phyloP scores from a whole-genome alignment of 352 stramenopile genomes.

The Phytopythium aichiense region DNA sequence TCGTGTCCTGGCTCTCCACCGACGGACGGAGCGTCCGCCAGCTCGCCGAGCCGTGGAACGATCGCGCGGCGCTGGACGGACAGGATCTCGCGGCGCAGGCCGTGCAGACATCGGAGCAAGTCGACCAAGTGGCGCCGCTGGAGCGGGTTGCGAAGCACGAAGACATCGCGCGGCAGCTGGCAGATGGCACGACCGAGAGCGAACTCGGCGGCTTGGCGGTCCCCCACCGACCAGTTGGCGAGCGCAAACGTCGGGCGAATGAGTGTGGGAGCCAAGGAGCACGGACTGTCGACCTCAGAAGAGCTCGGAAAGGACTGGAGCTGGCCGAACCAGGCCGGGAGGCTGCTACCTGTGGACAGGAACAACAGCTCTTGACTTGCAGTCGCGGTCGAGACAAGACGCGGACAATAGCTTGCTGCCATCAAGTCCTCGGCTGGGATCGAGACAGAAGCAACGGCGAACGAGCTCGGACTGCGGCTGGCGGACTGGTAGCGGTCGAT shows the following conservation, averaged over 20 bases:
- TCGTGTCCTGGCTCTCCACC: neutral
- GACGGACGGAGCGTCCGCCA: neutral
- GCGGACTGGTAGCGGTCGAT: neutral
- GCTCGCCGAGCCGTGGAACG: neutral
- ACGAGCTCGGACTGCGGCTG: slow-evolving; percentile 5
- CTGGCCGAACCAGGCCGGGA: slow-evolving; percentile 17
- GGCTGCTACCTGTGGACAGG: slow-evolving; percentile 37
- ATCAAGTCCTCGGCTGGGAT: slow-evolving; percentile 16
- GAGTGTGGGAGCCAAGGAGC: slow-evolving; percentile 10
- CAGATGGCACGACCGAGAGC: slow-evolving; percentile 24
- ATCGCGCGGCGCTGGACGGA: slow-evolving; percentile 11
- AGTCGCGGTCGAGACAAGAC: slow-evolving; percentile 1
- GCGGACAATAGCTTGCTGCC: neutral
- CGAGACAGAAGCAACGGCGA: slow-evolving; percentile 19
- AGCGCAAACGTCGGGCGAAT: slow-evolving; percentile 37
- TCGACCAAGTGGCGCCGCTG: slow-evolving; percentile 17
- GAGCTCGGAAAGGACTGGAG: neutral
- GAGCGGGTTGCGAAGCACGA: slow-evolving; percentile 39
- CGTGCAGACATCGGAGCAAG: slow-evolving; percentile 20
- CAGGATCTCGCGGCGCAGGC: slow-evolving; percentile 31
- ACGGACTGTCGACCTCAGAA: neutral
- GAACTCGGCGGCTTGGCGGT: slow-evolving; percentile 20
- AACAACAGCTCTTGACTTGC: slow-evolving; percentile 32
- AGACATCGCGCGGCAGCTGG: slow-evolving; percentile 34
- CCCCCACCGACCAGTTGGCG: slow-evolving; percentile 15